Evolutionary conservation across 305 asterid species (phyloP).

Genomic region (Stenogyne calaminthoides): DNA sequence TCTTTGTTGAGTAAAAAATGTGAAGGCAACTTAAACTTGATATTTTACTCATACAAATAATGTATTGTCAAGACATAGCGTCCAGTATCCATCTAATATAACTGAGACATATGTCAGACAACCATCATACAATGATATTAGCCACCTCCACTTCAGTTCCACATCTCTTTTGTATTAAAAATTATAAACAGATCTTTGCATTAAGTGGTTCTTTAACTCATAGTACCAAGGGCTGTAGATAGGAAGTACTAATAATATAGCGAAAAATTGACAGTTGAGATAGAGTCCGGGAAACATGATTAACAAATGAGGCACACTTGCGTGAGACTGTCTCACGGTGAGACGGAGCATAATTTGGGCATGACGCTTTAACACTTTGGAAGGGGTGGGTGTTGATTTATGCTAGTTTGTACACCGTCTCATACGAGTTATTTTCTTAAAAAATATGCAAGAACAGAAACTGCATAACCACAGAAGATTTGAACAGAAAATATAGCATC

Average conservation of each 20-base stretch:
- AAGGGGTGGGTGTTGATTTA: too few species aligned
- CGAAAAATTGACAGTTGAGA: neutral
- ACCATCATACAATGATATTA: neutral
- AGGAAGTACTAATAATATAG: neutral
- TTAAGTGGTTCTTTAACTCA: neutral
- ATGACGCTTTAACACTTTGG: too few species aligned
- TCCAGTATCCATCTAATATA: neutral
- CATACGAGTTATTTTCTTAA: neutral
- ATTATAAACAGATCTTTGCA: neutral
- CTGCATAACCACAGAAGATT: constrained; percentile 1
- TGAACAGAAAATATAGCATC: neutral
- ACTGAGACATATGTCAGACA: neutral
- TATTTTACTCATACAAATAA: neutral
- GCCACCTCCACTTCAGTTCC: neutral
- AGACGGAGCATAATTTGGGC: too few species aligned
- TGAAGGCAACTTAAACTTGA: neutral
- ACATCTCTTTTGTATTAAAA: neutral
- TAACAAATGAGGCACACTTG: too few species aligned
- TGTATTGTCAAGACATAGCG: neutral
- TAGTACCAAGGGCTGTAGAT: neutral
- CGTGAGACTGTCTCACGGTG: too few species aligned
- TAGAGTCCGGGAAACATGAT: neutral
- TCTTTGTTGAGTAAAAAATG: neutral
- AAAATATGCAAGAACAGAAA: constrained; percentile 5
- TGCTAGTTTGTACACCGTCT: too few species aligned